Evolutionary conservation across 2,329 filamentous ascomycete genomes (phyloP), one percentile per base, ranked within the genome.

Genomic region (Ophiosphaerella herpotricha): DNA sequence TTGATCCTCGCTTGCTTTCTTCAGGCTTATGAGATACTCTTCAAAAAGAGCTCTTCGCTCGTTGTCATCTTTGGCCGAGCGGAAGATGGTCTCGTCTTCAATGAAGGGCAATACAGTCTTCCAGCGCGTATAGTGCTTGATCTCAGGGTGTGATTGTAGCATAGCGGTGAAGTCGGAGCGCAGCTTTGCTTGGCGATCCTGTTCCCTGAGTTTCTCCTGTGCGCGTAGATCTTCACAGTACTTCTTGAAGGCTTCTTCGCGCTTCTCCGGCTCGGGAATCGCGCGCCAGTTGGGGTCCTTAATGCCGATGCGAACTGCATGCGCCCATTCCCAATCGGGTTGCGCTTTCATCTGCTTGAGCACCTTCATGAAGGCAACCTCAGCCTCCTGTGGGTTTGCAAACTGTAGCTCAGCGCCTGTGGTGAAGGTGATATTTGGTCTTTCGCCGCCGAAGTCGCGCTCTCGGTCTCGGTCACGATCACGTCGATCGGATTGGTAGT

Each of bases 101-200:
- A 99, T 91, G 58, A 97, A 95, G 8, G 91, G 91, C 42, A 90
- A 87, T 45, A 93, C 94, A 13, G 91, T 97, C 82, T 91, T 96
- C 94, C 94, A 99, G 54, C 91, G 88, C 36, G 93, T 97, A 74
- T 95, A 97, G 73, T 97, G 86, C 74, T 92, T 94, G 75, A 99
- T 97, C 74, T 99, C 94, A 54, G 92, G 91, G 73, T 99, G 93
- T 60, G 91, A 92, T 75, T 88, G 91, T 60, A 99, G 83, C 94
- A 99, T 99, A 47, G 87, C 92, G 61, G 89, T 88, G 75, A 99
- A 99, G 79, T 97, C 94, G 74, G 89, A 83, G 66, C 91, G 90
- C 68, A 97, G 82, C 78, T 97, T 97, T 64, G 90, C 82, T 73
- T 96, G 82, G 70, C 94, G 88, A 76, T 97, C 93, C 75, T 96